Conservation (phyloP, 495 filamentous ascomycete species). For the Glarea lozoyensis region DNA sequence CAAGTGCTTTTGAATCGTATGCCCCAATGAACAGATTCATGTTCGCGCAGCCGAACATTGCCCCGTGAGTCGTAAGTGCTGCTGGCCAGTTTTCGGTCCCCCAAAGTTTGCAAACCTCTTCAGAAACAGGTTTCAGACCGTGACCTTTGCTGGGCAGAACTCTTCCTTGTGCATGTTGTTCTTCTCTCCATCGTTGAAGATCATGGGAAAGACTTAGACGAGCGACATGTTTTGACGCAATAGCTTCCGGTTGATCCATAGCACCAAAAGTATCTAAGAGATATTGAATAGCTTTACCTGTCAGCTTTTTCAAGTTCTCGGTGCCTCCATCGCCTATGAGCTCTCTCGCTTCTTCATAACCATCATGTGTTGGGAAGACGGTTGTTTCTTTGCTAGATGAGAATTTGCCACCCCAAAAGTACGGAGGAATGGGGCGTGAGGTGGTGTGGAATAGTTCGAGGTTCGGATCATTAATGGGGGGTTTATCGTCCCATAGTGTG, state of each 20-base stretch:
- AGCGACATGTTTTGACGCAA: background rate
- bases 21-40: background rate
- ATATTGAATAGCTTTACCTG: background rate
- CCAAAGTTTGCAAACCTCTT: background rate
- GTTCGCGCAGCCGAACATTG: background rate
- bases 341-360: background rate
- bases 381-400: background rate
- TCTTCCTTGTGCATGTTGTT: background rate
- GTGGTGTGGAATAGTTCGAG: background rate
- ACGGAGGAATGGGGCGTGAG: background rate
- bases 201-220: background rate
- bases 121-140: background rate
- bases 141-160: background rate
- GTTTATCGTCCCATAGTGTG: background rate
- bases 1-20: background rate
- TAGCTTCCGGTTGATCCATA: background rate
- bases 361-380: background rate
- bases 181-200: background rate
- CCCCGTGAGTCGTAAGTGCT: background rate
- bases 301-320: background rate
- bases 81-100: background rate
- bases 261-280: background rate
- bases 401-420: background rate
- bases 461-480: background rate
- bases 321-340: background rate